phyloP scores from a whole-genome alignment of 1,284 basidiomycete genomes.

The Agaricales sp. region DNA sequence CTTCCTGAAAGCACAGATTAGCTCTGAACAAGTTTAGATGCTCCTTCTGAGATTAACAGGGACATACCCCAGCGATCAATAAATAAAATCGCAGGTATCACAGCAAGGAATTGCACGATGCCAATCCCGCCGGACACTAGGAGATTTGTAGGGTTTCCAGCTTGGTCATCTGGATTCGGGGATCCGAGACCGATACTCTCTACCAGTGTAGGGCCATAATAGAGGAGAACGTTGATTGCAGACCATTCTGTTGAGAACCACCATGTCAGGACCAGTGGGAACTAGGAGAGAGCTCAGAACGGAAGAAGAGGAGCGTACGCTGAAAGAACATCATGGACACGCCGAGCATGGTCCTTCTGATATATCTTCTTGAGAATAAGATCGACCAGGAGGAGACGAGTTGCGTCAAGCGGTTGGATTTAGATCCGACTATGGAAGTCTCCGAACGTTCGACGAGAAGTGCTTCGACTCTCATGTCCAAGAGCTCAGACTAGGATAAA shows the following conservation, averaged over 20 bases:
- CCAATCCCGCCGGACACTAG: slow-evolving; percentile 70
- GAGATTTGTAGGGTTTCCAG: slow-evolving; percentile 35
- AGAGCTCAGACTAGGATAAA: slow-evolving; percentile 44
- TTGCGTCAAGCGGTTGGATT: slow-evolving; percentile 5
- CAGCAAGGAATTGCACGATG: slow-evolving; percentile 69
- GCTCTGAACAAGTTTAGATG: slow-evolving; percentile 1
- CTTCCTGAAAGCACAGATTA: slow-evolving; percentile 31
- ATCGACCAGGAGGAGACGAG: slow-evolving; percentile 36
- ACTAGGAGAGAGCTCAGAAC: no score
- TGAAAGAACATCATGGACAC: slow-evolving; percentile 72
- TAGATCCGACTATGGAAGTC: no score
- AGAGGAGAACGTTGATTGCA: slow-evolving; percentile 72
- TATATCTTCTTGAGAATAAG: slow-evolving; percentile 42
- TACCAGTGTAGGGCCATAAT: slow-evolving; percentile 72
- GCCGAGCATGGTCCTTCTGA: slow-evolving; percentile 54
- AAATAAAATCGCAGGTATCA: slow-evolving; percentile 61
- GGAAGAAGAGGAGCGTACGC: slow-evolving; percentile 47
- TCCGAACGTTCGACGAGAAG: slow-evolving; percentile 30
- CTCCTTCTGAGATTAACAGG: no score
- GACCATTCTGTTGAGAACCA: slow-evolving; percentile 54
- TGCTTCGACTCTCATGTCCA: slow-evolving; percentile 64
- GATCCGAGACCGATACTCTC: slow-evolving; percentile 48
- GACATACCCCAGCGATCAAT: slow-evolving; percentile 64
- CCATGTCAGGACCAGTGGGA: neutral
- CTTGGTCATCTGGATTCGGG: no score